Percentiles rank a stretch among this genome's conserved stretches.
These are phyloP conservation scores for Fomitopsis palustris DNA, from an alignment of 1,284 basidiomycete species.

Conservation along the genomic window DNA sequence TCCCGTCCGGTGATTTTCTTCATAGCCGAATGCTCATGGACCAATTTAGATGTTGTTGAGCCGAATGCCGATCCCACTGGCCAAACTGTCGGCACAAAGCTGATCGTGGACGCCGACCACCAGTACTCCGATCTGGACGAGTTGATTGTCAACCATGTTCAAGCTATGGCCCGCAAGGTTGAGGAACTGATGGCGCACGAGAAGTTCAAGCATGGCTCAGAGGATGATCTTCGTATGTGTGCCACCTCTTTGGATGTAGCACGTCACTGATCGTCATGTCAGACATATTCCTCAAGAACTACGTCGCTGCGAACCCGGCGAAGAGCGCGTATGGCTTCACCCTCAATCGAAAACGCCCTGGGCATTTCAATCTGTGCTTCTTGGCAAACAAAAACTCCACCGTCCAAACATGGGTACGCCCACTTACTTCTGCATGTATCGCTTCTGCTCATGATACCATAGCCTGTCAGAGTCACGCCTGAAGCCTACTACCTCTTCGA, in stretches of 20 bases:
- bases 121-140: slow-evolving; percentile 96
- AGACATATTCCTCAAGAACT: slow-evolving; percentile 91
- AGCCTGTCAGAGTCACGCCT: slow-evolving; percentile 88
- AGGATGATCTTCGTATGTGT: slow-evolving; percentile 85
- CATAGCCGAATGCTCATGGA: slow-evolving; percentile 2
- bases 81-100: slow-evolving; percentile 67
- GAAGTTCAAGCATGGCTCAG: slow-evolving; percentile 88
- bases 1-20: neutral
- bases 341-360: slow-evolving; percentile 85
- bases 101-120: slow-evolving; percentile 81
- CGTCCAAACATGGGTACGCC: slow-evolving; percentile 87
- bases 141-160: slow-evolving; percentile 95
- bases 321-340: slow-evolving; percentile 97
- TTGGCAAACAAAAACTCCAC: slow-evolving; percentile 87
- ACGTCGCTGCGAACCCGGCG: slow-evolving; percentile 88
- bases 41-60: slow-evolving; percentile 80
- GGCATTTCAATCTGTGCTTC: slow-evolving; percentile 94
- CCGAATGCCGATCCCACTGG: slow-evolving; percentile 71
- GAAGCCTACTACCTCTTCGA: slow-evolving; percentile 90
- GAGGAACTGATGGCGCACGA: slow-evolving; percentile 96
- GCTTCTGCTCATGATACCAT: slow-evolving; percentile 1
- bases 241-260: neutral
- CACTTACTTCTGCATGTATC: slow-evolving; percentile 34
- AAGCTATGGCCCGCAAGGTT: slow-evolving; percentile 91
- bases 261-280: slow-evolving; percentile 7